Conservation (phyloP, 176 grass and related monocot species). For the Zizania latifolia region DNA sequence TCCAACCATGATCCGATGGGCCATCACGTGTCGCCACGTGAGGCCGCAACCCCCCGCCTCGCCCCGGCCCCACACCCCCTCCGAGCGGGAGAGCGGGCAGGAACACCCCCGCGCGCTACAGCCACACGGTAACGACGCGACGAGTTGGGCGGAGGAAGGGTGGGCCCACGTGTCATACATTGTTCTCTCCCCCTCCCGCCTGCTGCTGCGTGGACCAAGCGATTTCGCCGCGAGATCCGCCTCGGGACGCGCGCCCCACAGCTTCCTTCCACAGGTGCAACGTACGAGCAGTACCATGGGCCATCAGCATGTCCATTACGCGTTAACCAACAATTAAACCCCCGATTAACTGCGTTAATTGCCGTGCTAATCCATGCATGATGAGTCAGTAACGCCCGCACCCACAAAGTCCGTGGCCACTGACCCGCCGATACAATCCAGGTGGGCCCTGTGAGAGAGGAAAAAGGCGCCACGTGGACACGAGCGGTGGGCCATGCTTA, state of each 20-base stretch:
- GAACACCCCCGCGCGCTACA: background rate
- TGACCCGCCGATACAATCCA: too few species aligned
- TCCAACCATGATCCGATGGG: constrained; percentile 6
- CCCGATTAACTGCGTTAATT: background rate
- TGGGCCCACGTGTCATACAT: constrained; percentile 14
- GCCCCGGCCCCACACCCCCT: background rate
- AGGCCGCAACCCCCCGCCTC: background rate
- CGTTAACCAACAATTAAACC: background rate
- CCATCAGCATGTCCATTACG: background rate
- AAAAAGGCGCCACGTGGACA: constrained; percentile 27
- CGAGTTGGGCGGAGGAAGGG: background rate
- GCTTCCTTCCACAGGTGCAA: constrained; percentile 7
- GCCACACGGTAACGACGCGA: background rate
- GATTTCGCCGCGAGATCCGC: constrained; percentile 31
- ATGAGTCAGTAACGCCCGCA: too few species aligned
- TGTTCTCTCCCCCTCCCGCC: too few species aligned
- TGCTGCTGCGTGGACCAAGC: background rate
- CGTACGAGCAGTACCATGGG: background rate
- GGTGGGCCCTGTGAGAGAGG: too few species aligned
- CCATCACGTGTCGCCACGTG: constrained; percentile 15
- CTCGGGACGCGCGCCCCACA: constrained; percentile 11
- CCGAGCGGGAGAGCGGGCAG: too few species aligned
- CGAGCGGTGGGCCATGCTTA: constrained; percentile 2
- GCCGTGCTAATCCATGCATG: background rate
- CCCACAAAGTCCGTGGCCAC: background rate